Base-by-base conservation (phyloP, 2,329 filamentous ascomycete genomes). In the Phialemonium atrogriseum region DNA sequence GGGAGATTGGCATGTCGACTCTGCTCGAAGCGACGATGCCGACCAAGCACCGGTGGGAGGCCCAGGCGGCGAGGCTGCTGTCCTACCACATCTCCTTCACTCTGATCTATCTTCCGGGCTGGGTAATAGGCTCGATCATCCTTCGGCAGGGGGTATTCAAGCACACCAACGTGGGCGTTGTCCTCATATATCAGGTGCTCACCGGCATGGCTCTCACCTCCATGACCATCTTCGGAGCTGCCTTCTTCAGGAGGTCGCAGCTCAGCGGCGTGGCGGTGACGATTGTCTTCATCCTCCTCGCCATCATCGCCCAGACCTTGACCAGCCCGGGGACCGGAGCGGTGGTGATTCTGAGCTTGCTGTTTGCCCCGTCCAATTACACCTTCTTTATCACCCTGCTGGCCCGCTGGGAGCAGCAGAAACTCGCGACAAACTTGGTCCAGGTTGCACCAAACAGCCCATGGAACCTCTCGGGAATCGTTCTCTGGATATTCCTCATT, bases 11-110 rank as follows among this genome's bases (percentile, higher is more conserved):
- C 36, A 91, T 94, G 72, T 84, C 84, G 5, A 84, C 87, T 40
- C 66, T 95, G 17, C 76, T 95, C 25, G 88, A 95, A 56, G 81
- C 85, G 33, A 94, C 94, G 85, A 88, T 91, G 67, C 81, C 84
- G 1, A 84, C 84, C 34, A 68, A 70, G 33, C 69, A 69, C 29
- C 64, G 73, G 25, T 93, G 85, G 84, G 69, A 85, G 47, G 77
- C 82, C 8, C 84, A 89, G 56, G 73, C 77, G 14, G 80, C 82
- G 2, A 72, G 88, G n/a, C 67, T 94, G 10, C 50, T 88, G 7
- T 78, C 87, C 0, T 80, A 87, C 38, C 85, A 94, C 50, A 52
- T 91, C 16, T 76, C 86, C 1, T 91, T 94, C 47, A 77, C 84
- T 36, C 54, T 84, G 6, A 68, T 94, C 14, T 94, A 94, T 47